Base-by-base conservation (phyloP, 2,329 filamentous ascomycete genomes). In the Triangularia verruculosa region DNA sequence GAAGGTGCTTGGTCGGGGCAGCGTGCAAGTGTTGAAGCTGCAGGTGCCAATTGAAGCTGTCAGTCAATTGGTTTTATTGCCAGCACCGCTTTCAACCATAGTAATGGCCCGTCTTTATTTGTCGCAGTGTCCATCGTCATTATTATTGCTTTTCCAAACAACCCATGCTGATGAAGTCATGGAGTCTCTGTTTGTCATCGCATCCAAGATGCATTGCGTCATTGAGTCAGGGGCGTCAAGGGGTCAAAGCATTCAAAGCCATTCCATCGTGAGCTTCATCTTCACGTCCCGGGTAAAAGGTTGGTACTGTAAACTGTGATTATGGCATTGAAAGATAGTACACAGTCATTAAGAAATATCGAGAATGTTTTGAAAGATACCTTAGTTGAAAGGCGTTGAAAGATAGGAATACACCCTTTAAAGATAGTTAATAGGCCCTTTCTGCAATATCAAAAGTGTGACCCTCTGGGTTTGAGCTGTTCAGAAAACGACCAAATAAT, bases 111-210 rank as follows among this genome's bases (percentile, higher is more conserved):
- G 34, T 20, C 39, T 47, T 47, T 47, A 47, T 43, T 5, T 9
- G 8, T 47, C 39, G 6, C 39, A 20, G n/a, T 20, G n/a, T 20
- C n/a, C 39, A 47, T 47, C 39, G 39, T 47, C 39, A 47, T 47
- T 17, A 47, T 47, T 47, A 20, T 47, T 47, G 39, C 39, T 47
- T 47, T 17, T 47, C 20, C n/a, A n/a, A 47, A 47, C 39, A 15
- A 54, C 6, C 51, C 51, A 54, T 54, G 51, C n/a, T 54, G 22
- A 54, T 54, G 51, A 54, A 54, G 51, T 54, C 51, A 54, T 54
- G 51, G 27, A 25, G 22, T 25, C 27, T 52, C 15, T 20, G 47
- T 53, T 24, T 53, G 20, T 22, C 24, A 22, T 11, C 17, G 17
- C 20, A 53, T 53, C 51, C 51, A 11, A 54, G 25, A 54, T 54